These are phyloP conservation scores for Ceratobasidium papillatum DNA, from an alignment of 1,284 basidiomycete species.

Conservation along the genomic window DNA sequence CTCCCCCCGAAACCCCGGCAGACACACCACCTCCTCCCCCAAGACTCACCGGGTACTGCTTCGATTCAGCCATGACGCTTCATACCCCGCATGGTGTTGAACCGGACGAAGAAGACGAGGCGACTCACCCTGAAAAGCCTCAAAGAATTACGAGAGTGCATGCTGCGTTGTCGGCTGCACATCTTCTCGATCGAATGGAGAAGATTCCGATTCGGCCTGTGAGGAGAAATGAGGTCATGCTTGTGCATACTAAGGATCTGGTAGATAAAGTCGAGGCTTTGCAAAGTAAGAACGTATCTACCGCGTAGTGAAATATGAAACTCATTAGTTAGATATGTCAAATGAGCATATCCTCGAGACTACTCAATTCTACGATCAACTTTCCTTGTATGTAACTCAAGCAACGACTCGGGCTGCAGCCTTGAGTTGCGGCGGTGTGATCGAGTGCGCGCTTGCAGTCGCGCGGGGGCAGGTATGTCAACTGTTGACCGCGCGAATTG, in stretches of 20 bases:
- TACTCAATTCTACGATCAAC: conserved; percentile 81
- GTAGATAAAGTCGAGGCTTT: conserved; percentile 90
- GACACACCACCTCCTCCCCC: conserved; percentile 15
- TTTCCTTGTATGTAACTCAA: conserved; percentile 92
- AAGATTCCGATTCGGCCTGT: conserved; percentile 79
- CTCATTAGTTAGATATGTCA: conserved; percentile 63
- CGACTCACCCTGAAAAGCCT: conserved; percentile 86
- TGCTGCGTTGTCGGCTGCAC: conserved; percentile 66
- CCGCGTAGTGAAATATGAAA: conserved; percentile 14
- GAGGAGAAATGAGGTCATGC: conserved; percentile 77
- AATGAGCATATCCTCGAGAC: conserved; percentile 77
- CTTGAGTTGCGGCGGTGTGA: conserved; percentile 92
- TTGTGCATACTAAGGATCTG: conserved; percentile 89
- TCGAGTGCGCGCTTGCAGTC: conserved; percentile 90
- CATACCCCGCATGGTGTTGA: conserved; percentile 64
- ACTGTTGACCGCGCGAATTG: no score
- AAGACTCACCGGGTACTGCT: conserved; percentile 77
- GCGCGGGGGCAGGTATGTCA: conserved; percentile 73
- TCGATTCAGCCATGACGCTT: conserved; percentile 85
- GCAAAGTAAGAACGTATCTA: conserved; percentile 63
- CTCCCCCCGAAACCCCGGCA: conserved; percentile 23
- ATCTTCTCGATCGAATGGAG: conserved; percentile 79
- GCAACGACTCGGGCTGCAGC: conserved; percentile 86
- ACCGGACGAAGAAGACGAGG: conserved; percentile 52
- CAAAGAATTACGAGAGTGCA: conserved; percentile 86